Evolutionary conservation across 139 green algal genomes (phyloP), one percentile per base, ranked within the genome.

Genomic region (Chlamydomonas sphaeroides): DNA sequence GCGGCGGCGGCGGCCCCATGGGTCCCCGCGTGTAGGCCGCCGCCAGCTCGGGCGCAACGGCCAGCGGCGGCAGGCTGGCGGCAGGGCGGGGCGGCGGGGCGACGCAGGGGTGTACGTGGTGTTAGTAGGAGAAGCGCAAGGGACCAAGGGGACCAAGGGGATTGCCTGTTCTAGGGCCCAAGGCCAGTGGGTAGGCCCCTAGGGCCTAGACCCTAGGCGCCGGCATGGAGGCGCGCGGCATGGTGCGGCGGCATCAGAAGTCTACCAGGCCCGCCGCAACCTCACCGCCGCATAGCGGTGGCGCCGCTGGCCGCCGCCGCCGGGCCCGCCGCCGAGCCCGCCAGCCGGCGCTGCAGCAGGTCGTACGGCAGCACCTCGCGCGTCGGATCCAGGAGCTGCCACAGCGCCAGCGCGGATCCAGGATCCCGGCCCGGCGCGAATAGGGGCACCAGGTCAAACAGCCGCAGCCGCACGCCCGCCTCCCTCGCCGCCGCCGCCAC

Each of bases 381-480:
- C 74, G 42, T 23, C 17, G 74, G 74, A 70, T 80, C 74, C 30
- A 80, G 26, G 8, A 45, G 39, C 39, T 70, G 39, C 59, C 41
- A 71, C 59, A 80, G 7, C 59, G 59, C 74, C 39, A 80, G 28
- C 32, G 45, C 39, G 17, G 17, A 61, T 33, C 70, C 74, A 59
- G 41, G 59, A 33, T 48, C n/a, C 17, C 74, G 74, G 2, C 25
- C n/a, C 14, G 30, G 5, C 7, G 39, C 17, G 30, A 70, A 39
- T 41, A 30, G 48, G 26, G 74, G 74, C 17, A 71, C 3, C 51
- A 80, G 56, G 41, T 80, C 74, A 17, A 80, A 80, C 30, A 23
- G 5, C 25, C 66, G 72, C 18, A 4, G 35, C 6, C 3, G n/a
- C 10, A n/a, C 45, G 45, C 45, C 45, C 14, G 45, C 45, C 10